A percentile compares a stretch with the other conserved stretches of the same genome.
These are phyloP conservation scores for Blumeriella jaapii DNA, from an alignment of 2,329 filamentous ascomycete genomes.

Conservation along the genomic window DNA sequence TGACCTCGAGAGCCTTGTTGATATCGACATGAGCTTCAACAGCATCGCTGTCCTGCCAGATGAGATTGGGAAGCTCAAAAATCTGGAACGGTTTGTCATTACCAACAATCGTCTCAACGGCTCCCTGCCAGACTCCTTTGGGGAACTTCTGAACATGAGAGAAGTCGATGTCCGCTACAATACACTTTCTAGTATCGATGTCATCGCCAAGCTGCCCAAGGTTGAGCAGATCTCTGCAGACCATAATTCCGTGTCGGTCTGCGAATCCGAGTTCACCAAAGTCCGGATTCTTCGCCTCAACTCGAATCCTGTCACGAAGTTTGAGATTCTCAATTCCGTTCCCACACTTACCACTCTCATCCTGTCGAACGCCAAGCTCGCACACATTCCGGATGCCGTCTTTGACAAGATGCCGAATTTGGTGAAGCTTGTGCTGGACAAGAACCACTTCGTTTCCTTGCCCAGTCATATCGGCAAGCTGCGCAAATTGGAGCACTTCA, in stretches of 20 bases:
- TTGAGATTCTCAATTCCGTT: slow-evolving; percentile 66
- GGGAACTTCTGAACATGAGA: slow-evolving; percentile 63
- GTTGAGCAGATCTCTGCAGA: slow-evolving; percentile 82
- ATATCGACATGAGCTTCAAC: slow-evolving; percentile 96
- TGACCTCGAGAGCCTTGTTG: slow-evolving; percentile 69
- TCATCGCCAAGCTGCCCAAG: slow-evolving; percentile 71
- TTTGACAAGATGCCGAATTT: slow-evolving; percentile 82
- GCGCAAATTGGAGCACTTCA: slow-evolving; percentile 77
- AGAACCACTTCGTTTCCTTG: slow-evolving; percentile 89
- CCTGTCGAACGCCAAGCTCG: slow-evolving; percentile 80
- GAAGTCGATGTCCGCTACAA: slow-evolving; percentile 96
- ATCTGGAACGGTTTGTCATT: slow-evolving; percentile 80
- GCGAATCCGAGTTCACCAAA: slow-evolving; percentile 77
- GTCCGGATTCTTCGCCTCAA: slow-evolving; percentile 81
- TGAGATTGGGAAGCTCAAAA: slow-evolving; percentile 64
- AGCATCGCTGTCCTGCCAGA: slow-evolving; percentile 68
- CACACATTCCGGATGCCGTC: slow-evolving; percentile 73
- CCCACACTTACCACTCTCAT: slow-evolving; percentile 80
- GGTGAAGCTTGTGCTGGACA: slow-evolving; percentile 79
- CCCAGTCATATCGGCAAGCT: slow-evolving; percentile 78
- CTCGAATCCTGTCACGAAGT: slow-evolving; percentile 89
- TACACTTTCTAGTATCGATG: slow-evolving; percentile 74
- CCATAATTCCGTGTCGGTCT: slow-evolving; percentile 85
- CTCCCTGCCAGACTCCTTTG: slow-evolving; percentile 61
- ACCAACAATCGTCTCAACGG: slow-evolving; percentile 86